phyloP scores from a whole-genome alignment of 78 protist species.

The Diacronema lutheri region DNA sequence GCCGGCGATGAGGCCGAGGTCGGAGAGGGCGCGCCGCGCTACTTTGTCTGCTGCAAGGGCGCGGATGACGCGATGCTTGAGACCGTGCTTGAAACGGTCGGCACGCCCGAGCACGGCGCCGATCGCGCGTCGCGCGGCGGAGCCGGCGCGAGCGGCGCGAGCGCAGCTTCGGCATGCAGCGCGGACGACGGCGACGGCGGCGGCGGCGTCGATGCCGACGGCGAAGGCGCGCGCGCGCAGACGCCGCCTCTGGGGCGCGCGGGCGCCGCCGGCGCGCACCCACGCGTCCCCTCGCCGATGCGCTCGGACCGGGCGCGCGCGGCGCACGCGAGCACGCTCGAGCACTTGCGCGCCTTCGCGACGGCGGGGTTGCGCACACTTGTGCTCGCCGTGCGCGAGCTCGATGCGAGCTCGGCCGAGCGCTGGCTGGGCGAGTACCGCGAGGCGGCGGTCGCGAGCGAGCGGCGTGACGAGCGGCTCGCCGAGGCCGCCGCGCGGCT shows the following conservation, averaged over 20 bases:
- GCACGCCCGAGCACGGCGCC: background rate
- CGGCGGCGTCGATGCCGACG: background rate
- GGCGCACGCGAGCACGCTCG: background rate
- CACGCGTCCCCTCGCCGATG: background rate
- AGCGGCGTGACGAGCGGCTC: background rate
- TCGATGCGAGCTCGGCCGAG: constrained; percentile 49
- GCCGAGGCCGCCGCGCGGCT: background rate
- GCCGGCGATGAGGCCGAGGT: no score
- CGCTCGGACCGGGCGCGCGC: background rate
- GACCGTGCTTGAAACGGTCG: constrained; percentile 8
- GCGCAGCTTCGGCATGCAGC: no score
- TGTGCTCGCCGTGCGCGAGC: constrained; percentile 53
- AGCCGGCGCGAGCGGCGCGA: no score
- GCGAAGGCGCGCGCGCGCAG: no score
- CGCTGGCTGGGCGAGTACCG: constrained; percentile 45
- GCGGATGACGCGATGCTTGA: constrained; percentile 51
- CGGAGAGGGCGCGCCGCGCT: background rate
- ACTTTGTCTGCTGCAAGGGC: constrained; percentile 51
- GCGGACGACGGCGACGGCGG: background rate
- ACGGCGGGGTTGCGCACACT: constrained; percentile 85
- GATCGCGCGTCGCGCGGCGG: background rate
- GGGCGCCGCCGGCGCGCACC: background rate
- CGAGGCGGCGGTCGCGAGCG: constrained; percentile 6
- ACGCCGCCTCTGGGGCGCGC: background rate
- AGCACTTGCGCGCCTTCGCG: constrained; percentile 2